Evolutionary conservation across 805 yeast species (phyloP).

Genomic region (Gaillardinia entomophila): DNA sequence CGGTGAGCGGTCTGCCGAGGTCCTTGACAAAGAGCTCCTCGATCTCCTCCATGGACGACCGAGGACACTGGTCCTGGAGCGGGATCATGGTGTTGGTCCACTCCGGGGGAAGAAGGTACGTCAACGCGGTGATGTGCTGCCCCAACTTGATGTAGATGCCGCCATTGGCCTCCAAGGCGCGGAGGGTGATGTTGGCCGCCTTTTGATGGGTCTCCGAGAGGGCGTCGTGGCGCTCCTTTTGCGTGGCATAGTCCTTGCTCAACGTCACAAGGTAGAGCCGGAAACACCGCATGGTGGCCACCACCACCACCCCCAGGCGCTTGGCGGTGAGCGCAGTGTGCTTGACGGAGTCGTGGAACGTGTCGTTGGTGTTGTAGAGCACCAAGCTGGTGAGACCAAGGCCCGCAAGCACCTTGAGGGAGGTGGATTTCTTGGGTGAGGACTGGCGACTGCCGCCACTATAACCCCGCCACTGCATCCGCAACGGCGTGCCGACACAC

Average conservation of each 20-base stretch:
- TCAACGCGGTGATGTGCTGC: constrained; percentile 88
- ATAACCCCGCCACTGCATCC: too few relatives aligned
- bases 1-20: constrained; percentile 54
- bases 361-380: constrained; percentile 33
- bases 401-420: constrained; percentile 19
- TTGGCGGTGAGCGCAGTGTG: constrained; percentile 34
- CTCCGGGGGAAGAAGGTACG: constrained; percentile 83
- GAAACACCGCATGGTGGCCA: constrained; percentile 72
- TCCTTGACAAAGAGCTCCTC: constrained; percentile 62
- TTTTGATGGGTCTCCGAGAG: constrained; percentile 60
- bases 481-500: too few relatives aligned
- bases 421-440: background rate
- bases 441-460: too few relatives aligned
- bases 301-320: constrained; percentile 57
- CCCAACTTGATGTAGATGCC: constrained; percentile 94
- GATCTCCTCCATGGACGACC: constrained; percentile 66
- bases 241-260: constrained; percentile 33
- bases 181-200: constrained; percentile 75
- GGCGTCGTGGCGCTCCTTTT: constrained; percentile 44
- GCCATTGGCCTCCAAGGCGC: constrained; percentile 79
- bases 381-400: constrained; percentile 22
- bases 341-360: constrained; percentile 22
- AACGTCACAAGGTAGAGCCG: constrained; percentile 58
- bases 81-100: constrained; percentile 97
- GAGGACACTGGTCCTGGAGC: constrained; percentile 85